Base-by-base conservation (phyloP, 2,329 filamentous ascomycete genomes). In the Orbilia oligospora region DNA sequence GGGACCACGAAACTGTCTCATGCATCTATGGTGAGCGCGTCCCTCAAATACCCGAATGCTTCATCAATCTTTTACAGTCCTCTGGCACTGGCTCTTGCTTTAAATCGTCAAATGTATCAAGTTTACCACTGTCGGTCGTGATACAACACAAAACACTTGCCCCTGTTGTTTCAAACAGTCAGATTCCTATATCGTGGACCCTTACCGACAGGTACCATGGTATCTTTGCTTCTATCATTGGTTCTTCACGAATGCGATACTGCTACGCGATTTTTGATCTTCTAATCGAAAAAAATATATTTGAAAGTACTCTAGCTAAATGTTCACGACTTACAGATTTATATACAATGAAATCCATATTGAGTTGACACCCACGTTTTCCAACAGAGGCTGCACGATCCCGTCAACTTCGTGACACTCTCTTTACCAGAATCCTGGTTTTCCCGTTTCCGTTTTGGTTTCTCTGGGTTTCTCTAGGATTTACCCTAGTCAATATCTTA, bases 291-390 rank as follows among this genome's bases (percentile, higher is more conserved):
- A 16, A 9, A 58, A 61, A 44, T 27, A 9, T 41, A n/a, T n/a
- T n/a, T n/a, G 24, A 36, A 20, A 56, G 64, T 65, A 20, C 38
- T 49, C 65, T 20, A 71, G 20, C 55, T 65, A 76, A 76, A 71
- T 65, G 20, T 36, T n/a, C 44, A 61, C 9, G 5, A 24, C 27
- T 24, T 70, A 14, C 36, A 76, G 64, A 70, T 64, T 65, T 56
- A 55, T 61, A 63, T 79, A 64, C 69, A 30, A 79, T 72, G 75
- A 69, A 56, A 64, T 69, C 75, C 69, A 79, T 79, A 79, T 72
- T 65, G 68, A 72, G 63, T 69, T 79, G 68, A 79, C 61, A 73
- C 30, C 63, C 56, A 73, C 55, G 51, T 77, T 71, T 76, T 72
- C 63, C 68, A 73, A 73, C 68, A 72, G 22, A 69, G 64, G 63